Conservation (phyloP, 495 filamentous ascomycete genomes). For the Emericellopsis terricola region DNA sequence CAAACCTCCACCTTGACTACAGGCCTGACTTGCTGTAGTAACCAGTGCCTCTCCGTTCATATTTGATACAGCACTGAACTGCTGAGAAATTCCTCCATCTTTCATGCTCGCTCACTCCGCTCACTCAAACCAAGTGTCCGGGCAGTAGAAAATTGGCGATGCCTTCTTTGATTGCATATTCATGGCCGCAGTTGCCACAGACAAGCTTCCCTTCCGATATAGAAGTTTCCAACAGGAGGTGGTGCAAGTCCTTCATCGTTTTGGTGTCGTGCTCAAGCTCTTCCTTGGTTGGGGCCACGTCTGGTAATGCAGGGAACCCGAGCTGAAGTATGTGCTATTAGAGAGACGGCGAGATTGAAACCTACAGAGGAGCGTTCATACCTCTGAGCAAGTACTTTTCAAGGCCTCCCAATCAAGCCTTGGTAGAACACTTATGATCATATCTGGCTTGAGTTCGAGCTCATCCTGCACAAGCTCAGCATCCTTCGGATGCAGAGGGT, state of each 20-base stretch:
- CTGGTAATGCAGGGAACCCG: slow-evolving; percentile 63
- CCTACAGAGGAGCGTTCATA: too few species aligned
- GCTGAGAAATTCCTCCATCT: too few species aligned
- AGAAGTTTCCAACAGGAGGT: slow-evolving; percentile 74
- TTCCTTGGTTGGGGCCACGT: slow-evolving; percentile 37
- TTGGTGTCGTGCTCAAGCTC: slow-evolving; percentile 43
- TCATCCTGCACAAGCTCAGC: slow-evolving; percentile 75
- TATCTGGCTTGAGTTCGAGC: slow-evolving; percentile 55
- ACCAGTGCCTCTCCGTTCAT: too few species aligned
- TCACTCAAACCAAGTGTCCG: slow-evolving; percentile 56
- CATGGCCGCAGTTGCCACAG: slow-evolving; percentile 81
- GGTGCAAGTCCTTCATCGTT: slow-evolving; percentile 58
- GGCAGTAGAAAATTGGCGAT: slow-evolving; percentile 93
- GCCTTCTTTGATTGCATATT: slow-evolving; percentile 84
- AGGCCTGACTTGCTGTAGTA: too few species aligned
- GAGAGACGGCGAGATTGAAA: too few species aligned
- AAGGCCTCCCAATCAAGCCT: slow-evolving; percentile 80
- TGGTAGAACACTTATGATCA: slow-evolving; percentile 67
- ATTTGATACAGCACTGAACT: too few species aligned
- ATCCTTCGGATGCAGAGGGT: slow-evolving; percentile 80
- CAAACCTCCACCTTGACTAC: not conserved
- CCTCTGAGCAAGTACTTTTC: slow-evolving; percentile 57
- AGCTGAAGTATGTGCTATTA: too few species aligned
- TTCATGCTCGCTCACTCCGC: too few species aligned
- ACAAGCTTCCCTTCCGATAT: slow-evolving; percentile 73